Percentiles rank a stretch among this genome's conserved stretches.
Evolutionary conservation across 2,329 filamentous ascomycete species (phyloP).

Genomic region (Tolypocladium ovalisporum): DNA sequence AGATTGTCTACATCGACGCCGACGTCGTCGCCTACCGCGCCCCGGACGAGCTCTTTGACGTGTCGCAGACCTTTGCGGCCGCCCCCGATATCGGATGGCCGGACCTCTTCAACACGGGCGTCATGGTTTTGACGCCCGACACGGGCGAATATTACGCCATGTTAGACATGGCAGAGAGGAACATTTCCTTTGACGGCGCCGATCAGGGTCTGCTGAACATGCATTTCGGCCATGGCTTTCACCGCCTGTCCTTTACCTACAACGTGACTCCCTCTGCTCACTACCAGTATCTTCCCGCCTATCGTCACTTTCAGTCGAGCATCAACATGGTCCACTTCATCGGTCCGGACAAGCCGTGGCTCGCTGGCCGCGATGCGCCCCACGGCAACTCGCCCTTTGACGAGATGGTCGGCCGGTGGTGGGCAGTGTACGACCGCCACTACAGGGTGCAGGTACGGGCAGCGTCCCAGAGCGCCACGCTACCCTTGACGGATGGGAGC

Average conservation of each 20-base stretch:
- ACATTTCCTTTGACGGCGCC: conserved; percentile 91
- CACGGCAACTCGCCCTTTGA: conserved; percentile 57
- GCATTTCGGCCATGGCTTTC: conserved; percentile 75
- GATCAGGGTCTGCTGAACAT: conserved; percentile 94
- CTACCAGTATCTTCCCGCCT: conserved; percentile 95
- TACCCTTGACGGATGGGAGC: neutral
- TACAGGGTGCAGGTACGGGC: conserved; percentile 48
- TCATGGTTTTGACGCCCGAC: conserved; percentile 84
- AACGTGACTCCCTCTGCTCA: conserved; percentile 95
- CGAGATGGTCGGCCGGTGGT: conserved; percentile 82
- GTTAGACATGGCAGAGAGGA: conserved; percentile 69
- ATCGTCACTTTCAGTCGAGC: conserved; percentile 79
- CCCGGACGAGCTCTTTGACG: conserved; percentile 81
- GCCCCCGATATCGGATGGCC: conserved; percentile 97
- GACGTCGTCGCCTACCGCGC: conserved; percentile 86
- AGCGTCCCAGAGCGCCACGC: neutral
- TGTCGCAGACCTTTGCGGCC: conserved; percentile 50
- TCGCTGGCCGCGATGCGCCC: conserved; percentile 44
- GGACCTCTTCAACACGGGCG: conserved; percentile 94
- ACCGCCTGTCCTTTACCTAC: conserved; percentile 87
- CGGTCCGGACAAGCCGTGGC: conserved; percentile 84
- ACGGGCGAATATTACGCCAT: conserved; percentile 82
- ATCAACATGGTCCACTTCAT: conserved; percentile 95
- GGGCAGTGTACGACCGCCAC: conserved; percentile 86
- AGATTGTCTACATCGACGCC: conserved; percentile 89